Evolutionary conservation across 208 protist genomes (phyloP), one percentile per base, ranked within the genome.

Genomic region (Acanthamoeba culbertsoni): DNA sequence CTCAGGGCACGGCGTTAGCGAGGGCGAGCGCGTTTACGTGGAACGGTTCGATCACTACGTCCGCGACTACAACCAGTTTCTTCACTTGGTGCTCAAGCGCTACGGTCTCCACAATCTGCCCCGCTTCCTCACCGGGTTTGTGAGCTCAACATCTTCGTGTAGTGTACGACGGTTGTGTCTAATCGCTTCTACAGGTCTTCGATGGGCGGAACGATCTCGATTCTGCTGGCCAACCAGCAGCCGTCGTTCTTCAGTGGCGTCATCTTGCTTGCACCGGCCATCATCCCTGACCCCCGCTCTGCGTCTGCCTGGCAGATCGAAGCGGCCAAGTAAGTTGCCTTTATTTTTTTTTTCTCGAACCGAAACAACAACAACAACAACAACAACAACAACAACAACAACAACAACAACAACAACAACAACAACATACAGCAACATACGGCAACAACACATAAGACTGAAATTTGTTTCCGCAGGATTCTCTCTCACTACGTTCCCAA

Each of bases 161-260:
- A 2, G 63, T 75, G 8, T 43, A 35, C 14, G 37, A 0, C 28
- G 8, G 23, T 16, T 4, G 37, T n/a, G 28, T 82, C 42, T 12
- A 26, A 7, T 33, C 71, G 33, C 71, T 82, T 51, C 10, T 88
- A 3, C 43, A 65, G 48, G 7, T 40, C 53, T 2, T 88, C 79
- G 31, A 88, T 88, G 79, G 79, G 79, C 23, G 79, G 79, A 10
- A 45, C 79, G n/a, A 88, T 88, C 51, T 14, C 79, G n/a, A 88
- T 35, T 16, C 20, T 55, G 51, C 12, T 88, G 79, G 79, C 79
- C 42, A 88, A 88, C 79, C 10, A 45, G 51, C n/a, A 23, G 79
- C 48, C 79, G 23, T 37, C 79, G 14, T 88, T 65, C 79, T 88
- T 88, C 79, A 88, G 43, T 10, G 79, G 79, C 31, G 79, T 88